Conservation (phyloP, 2,329 filamentous ascomycete species). For the Hirsutella minnesotensis region DNA sequence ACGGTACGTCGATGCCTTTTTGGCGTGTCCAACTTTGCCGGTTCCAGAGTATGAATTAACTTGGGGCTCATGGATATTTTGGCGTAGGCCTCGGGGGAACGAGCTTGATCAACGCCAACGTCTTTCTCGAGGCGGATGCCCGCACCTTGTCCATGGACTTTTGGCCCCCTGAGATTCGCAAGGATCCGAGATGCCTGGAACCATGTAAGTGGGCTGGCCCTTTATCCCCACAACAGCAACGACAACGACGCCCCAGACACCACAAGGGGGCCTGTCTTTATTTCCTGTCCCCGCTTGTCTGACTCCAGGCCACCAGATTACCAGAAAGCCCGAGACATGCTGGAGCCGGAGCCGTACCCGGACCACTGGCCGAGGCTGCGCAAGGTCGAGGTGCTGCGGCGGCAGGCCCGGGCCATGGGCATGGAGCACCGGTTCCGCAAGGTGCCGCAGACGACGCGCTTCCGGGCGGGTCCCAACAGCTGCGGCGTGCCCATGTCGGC, state of each 20-base stretch:
- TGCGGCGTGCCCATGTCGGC: slow-evolving; percentile 53
- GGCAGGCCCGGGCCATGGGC: slow-evolving; percentile 41
- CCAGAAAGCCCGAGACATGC: slow-evolving; percentile 37
- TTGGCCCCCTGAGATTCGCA: slow-evolving; percentile 48
- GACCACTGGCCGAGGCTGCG: slow-evolving; percentile 41
- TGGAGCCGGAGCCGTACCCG: slow-evolving; percentile 49
- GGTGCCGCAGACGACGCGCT: slow-evolving; percentile 51
- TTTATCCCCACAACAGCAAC: too few relatives aligned
- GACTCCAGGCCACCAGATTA: slow-evolving; percentile 34
- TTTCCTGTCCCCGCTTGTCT: too few relatives aligned
- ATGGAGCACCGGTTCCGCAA: slow-evolving; percentile 40
- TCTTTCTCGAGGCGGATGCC: slow-evolving; percentile 49
- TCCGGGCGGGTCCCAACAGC: slow-evolving; percentile 46
- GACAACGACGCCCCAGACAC: too few relatives aligned
- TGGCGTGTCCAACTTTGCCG: too few relatives aligned
- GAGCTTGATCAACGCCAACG: slow-evolving; percentile 55
- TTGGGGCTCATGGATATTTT: too few relatives aligned
- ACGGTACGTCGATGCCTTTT: slow-evolving; percentile 29
- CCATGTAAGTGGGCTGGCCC: slow-evolving; percentile 29
- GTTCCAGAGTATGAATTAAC: too few relatives aligned
- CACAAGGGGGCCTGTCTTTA: too few relatives aligned
- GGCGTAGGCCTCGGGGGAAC: slow-evolving; percentile 44
- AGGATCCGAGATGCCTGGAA: slow-evolving; percentile 25
- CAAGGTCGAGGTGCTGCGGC: slow-evolving; percentile 45
- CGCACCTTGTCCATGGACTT: slow-evolving; percentile 37